Percentiles rank a stretch among this genome's conserved stretches.
Evolutionary conservation across 441 rosid genomes (phyloP).

Genomic region (Syzygium syzygioides): DNA sequence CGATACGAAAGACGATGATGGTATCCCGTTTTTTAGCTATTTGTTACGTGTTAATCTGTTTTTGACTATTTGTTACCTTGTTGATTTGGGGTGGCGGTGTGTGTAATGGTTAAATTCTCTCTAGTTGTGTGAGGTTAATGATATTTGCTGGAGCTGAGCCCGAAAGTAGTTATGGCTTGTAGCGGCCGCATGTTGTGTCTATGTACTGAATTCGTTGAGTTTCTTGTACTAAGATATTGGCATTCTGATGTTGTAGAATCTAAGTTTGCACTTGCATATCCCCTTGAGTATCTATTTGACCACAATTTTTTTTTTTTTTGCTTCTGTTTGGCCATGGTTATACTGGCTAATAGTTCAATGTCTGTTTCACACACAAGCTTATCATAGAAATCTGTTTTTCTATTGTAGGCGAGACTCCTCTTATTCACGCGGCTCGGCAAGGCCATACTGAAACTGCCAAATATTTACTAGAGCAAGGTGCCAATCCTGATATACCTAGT

Average conservation of each 20-base stretch:
- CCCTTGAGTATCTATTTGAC: neutral
- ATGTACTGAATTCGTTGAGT: neutral
- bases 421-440: conserved; percentile 86
- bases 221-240: neutral
- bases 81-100: neutral
- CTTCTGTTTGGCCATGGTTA: neutral
- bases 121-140: neutral
- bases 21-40: conserved; percentile 19
- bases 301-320: neutral
- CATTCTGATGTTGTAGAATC: neutral
- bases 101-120: neutral
- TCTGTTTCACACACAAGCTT: neutral
- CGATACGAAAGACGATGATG: conserved; percentile 73
- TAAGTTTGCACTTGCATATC: neutral
- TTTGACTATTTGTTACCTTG: neutral
- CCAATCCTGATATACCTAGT: conserved; percentile 63
- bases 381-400: conserved; percentile 1
- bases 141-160: neutral
- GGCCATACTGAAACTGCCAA: conserved; percentile 69
- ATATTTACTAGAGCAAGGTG: conserved; percentile 74
- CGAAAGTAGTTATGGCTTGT: neutral
- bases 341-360: neutral
- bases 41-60: neutral
- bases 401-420: conserved; percentile 81
- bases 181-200: neutral